Conservation (phyloP, 306 rosid species). For the Glycine tomentella region DNA sequence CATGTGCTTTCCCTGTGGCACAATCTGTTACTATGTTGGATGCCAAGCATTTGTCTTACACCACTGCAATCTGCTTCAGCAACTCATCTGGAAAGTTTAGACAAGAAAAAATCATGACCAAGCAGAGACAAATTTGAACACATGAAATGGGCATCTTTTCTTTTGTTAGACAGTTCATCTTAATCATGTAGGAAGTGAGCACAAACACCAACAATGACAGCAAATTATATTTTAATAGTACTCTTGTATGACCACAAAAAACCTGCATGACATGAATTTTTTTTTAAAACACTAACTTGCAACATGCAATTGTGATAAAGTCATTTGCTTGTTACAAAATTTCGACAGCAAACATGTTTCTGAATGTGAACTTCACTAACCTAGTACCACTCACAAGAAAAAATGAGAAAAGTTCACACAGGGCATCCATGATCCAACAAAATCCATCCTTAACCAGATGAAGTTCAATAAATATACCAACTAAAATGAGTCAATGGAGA, state of each 20-base stretch:
- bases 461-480: too few relatives aligned
- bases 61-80: conserved; percentile 48
- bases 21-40: conserved; percentile 9
- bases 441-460: too few relatives aligned
- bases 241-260: too few relatives aligned
- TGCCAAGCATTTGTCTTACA: conserved; percentile 38
- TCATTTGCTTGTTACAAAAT: neutral
- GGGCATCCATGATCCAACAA: neutral
- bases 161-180: neutral
- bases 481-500: too few relatives aligned
- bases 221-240: too few relatives aligned
- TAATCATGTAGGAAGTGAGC: conserved; percentile 7
- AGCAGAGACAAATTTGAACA: conserved; percentile 21
- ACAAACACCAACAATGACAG: neutral
- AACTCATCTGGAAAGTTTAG: conserved; percentile 53
- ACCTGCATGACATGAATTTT: neutral
- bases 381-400: neutral
- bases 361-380: neutral
- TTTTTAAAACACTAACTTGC: neutral
- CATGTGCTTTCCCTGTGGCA: conserved; percentile 34
- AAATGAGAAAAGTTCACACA: neutral
- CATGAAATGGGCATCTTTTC: neutral
- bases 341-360: too few relatives aligned
- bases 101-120: conserved; percentile 34
- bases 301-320: too few relatives aligned